These are phyloP conservation scores for Penicillium sp. DNA, from an alignment of 2,329 filamentous ascomycete genomes.

Conservation along the genomic window DNA sequence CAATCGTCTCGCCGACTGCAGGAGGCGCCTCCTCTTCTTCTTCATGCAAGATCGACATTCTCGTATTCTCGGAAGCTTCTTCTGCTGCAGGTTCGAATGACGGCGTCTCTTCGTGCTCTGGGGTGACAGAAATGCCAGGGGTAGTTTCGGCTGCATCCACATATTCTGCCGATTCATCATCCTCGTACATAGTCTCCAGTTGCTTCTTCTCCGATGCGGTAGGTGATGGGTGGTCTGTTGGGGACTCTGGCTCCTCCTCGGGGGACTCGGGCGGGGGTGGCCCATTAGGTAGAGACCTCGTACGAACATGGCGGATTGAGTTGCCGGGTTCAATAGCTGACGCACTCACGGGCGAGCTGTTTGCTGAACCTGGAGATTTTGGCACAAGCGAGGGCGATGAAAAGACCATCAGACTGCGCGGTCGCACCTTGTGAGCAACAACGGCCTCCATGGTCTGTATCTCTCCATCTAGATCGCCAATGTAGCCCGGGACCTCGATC, in stretches of 20 bases:
- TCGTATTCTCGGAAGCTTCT: conserved; percentile 15
- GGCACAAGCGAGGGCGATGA: conserved; percentile 31
- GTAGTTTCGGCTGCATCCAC: conserved; percentile 23
- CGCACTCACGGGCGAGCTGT: conserved; percentile 27
- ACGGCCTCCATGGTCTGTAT: conserved; percentile 38
- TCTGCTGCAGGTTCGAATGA: conserved; percentile 11
- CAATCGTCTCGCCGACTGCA: conserved; percentile 17
- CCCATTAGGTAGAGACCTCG: conserved; percentile 52
- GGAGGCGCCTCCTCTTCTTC: conserved; percentile 22
- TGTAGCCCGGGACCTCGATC: conserved; percentile 74
- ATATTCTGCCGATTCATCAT: conserved; percentile 30
- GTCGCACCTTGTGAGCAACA: conserved; percentile 44
- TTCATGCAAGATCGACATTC: conserved; percentile 25
- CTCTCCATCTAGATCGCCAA: conserved; percentile 61
- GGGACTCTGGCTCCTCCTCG: conserved; percentile 16
- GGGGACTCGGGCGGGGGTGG: conserved; percentile 22
- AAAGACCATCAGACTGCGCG: conserved; percentile 46
- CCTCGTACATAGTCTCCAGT: conserved; percentile 43
- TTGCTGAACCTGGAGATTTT: conserved; percentile 28
- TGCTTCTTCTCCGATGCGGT: conserved; percentile 30
- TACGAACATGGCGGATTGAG: conserved; percentile 40
- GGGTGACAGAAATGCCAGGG: conserved; percentile 22
- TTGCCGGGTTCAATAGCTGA: conserved; percentile 27
- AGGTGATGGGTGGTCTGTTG: conserved; percentile 24
- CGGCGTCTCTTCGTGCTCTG: conserved; percentile 10